Evolutionary conservation across 306 rosid genomes (phyloP).

Genomic region (Lathyrus sativus): DNA sequence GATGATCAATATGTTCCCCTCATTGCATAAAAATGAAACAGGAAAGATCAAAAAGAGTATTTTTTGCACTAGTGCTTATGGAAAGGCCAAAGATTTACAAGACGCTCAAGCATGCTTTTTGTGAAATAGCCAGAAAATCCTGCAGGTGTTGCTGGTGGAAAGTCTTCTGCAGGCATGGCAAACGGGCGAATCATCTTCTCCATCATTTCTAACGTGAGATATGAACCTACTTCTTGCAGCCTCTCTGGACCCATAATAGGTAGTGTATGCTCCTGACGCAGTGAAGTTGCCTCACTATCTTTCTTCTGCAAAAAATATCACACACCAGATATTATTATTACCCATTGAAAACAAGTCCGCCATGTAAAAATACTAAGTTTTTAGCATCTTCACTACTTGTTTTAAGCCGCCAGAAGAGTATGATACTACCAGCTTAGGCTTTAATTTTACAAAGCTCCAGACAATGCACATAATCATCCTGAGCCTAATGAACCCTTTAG

Average conservation of each 20-base stretch:
- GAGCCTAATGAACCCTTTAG: slow-evolving; percentile 9
- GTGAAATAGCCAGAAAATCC: slow-evolving; percentile 94
- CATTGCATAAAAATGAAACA: background rate
- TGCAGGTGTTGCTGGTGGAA: slow-evolving; percentile 78
- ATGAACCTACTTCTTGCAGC: slow-evolving; percentile 83
- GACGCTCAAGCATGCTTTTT: slow-evolving; percentile 89
- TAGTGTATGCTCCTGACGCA: slow-evolving; percentile 92
- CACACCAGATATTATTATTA: slow-evolving; percentile 29
- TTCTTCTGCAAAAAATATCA: slow-evolving; percentile 60
- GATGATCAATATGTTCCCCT: slow-evolving; percentile 31
- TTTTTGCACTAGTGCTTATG: slow-evolving; percentile 66
- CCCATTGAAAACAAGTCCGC: slow-evolving; percentile 8
- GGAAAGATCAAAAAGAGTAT: slow-evolving; percentile 31
- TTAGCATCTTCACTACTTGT: background rate
- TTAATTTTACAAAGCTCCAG: background rate
- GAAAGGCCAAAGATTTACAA: slow-evolving; percentile 96
- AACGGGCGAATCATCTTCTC: slow-evolving; percentile 92
- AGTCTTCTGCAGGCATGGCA: slow-evolving; percentile 99
- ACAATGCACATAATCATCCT: background rate
- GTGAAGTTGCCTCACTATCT: slow-evolving; percentile 62
- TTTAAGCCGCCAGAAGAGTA: background rate
- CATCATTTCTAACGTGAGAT: slow-evolving; percentile 82
- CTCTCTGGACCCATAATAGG: slow-evolving; percentile 97
- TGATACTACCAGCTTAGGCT: slow-evolving; percentile 11
- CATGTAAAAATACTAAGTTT: slow-evolving; percentile 3